Percentiles rank a stretch among this genome's conserved stretches.
phyloP scores from a whole-genome alignment of 768 basidiomycete genomes.

The Auricularia sp. region DNA sequence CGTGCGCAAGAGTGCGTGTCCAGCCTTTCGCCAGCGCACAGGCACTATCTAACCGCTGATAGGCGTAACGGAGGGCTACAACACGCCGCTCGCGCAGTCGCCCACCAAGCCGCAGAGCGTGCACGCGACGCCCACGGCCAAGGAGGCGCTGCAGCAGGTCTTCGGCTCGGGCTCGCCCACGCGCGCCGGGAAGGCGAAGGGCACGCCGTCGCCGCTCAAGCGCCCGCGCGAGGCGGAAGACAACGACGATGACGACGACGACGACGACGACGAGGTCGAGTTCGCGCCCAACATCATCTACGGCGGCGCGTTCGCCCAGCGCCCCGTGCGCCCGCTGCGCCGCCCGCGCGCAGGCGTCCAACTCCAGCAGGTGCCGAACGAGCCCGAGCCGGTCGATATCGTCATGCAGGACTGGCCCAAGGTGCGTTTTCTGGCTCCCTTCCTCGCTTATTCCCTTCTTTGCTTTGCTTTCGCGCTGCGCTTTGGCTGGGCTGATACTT shows the following conservation, averaged over 20 bases:
- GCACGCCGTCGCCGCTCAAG: constrained; percentile 26
- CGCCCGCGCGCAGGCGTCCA: not conserved
- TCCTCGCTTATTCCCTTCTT: no score
- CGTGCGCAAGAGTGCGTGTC: constrained; percentile 47
- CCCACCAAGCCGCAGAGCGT: constrained; percentile 15
- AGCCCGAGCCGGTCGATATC: not conserved
- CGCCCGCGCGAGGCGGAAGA: constrained; percentile 23
- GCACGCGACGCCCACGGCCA: constrained; percentile 34
- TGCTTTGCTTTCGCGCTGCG: no score
- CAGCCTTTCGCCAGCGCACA: not conserved
- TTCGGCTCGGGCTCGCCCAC: constrained; percentile 27
- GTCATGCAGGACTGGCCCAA: not conserved
- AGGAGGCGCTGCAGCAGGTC: constrained; percentile 45
- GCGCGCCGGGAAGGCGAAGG: constrained; percentile 11
- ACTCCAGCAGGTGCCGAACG: not conserved
- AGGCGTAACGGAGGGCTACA: constrained; percentile 59
- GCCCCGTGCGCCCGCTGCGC: not conserved
- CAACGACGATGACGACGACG: constrained; percentile 5
- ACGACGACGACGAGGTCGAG: not conserved
- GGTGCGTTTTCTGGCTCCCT: no score
- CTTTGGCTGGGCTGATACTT: no score
- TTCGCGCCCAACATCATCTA: not conserved
- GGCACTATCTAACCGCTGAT: constrained; percentile 17
- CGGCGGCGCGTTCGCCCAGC: not conserved
- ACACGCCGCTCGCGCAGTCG: constrained; percentile 19